These are phyloP conservation scores for Boechera divaricarpa DNA, from an alignment of 345 rosid genomes.

Conservation along the genomic window DNA sequence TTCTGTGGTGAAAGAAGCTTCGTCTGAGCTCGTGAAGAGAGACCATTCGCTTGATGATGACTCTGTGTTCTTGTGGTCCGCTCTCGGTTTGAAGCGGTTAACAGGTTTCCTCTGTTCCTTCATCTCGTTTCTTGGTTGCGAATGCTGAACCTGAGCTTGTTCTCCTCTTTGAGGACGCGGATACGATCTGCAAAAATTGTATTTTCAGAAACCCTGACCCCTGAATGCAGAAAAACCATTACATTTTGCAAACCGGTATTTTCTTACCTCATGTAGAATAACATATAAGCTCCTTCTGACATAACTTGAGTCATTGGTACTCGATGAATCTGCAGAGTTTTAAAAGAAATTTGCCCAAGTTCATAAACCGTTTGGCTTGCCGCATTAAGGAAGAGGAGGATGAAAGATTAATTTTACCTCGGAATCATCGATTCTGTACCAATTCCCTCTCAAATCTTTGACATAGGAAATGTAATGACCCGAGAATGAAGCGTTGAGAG, in stretches of 20 bases:
- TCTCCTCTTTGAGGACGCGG: constrained; percentile 66
- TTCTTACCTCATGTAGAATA: constrained; percentile 81
- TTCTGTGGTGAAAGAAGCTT: constrained; percentile 89
- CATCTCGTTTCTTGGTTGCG: constrained; percentile 46
- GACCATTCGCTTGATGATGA: constrained; percentile 85
- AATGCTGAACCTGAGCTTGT: constrained; percentile 45
- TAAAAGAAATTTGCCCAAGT: not conserved
- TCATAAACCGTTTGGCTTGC: not conserved
- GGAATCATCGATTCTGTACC: constrained; percentile 83
- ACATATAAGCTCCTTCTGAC: constrained; percentile 92
- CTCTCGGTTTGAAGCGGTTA: constrained; percentile 40
- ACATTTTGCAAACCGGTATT: not conserved
- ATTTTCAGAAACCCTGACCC: not conserved
- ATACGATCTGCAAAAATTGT: constrained; percentile 51
- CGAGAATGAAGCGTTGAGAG: constrained; percentile 80
- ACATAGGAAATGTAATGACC: constrained; percentile 86
- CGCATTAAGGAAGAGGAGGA: constrained; percentile 4
- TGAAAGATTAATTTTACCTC: constrained; percentile 52
- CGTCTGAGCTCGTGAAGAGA: constrained; percentile 87
- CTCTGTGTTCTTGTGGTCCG: constrained; percentile 49
- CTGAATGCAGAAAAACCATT: not conserved
- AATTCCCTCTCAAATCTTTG: constrained; percentile 69
- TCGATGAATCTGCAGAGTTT: constrained; percentile 61
- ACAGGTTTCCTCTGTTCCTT: constrained; percentile 52
- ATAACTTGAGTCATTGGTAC: constrained; percentile 84